Conservation (phyloP, 441 rosid genomes). For the Corymbia calophylla region DNA sequence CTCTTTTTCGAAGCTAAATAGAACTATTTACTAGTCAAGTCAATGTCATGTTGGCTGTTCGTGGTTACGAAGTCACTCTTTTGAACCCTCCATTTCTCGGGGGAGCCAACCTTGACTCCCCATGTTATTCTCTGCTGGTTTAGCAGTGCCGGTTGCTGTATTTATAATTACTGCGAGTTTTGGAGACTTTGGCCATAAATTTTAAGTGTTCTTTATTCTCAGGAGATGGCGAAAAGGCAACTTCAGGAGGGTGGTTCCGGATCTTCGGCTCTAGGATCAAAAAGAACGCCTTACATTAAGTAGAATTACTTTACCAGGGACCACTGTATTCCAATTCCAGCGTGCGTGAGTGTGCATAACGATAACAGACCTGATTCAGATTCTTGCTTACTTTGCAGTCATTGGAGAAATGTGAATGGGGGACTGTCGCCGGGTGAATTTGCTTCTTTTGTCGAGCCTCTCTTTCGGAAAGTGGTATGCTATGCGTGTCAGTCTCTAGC, state of each 20-base stretch:
- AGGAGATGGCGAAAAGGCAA: neutral
- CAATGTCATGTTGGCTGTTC: neutral
- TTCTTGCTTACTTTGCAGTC: neutral
- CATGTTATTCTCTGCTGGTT: neutral
- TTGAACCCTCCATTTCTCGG: neutral
- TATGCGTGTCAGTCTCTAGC: neutral
- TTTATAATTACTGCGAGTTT: neutral
- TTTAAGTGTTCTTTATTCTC: neutral
- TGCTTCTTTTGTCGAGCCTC: neutral
- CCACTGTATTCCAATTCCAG: neutral
- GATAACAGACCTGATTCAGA: neutral
- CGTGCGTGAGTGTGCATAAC: neutral
- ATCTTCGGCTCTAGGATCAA: neutral
- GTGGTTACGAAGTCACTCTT: constrained; percentile 5
- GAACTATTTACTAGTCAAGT: neutral
- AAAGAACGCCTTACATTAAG: neutral
- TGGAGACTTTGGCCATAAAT: neutral
- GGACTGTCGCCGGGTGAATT: neutral
- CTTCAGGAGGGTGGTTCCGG: neutral
- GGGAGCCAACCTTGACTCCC: neutral
- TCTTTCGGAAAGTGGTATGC: neutral
- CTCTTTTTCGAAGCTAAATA: neutral
- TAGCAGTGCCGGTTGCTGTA: neutral
- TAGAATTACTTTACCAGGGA: neutral
- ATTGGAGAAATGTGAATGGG: neutral